A percentile compares a stretch with the other conserved stretches of the same genome.
phyloP scores from a whole-genome alignment of 306 rosid genomes.

The Ceratonia siliqua region DNA sequence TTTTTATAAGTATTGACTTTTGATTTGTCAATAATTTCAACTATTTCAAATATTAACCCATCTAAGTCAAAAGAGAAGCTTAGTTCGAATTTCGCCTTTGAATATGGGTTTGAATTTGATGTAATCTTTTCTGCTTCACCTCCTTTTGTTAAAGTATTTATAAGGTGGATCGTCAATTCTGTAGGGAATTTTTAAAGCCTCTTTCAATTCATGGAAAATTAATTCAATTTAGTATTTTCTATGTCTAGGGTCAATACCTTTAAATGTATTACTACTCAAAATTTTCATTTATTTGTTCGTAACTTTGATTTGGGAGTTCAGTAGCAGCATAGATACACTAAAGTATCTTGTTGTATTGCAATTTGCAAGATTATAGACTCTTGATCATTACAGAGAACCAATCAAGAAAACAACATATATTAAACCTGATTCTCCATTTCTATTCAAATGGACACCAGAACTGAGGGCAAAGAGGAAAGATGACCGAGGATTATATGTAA shows the following conservation, averaged over 20 bases:
- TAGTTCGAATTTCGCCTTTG: neutral
- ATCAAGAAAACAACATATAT: slow-evolving; percentile 29
- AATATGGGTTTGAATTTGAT: neutral
- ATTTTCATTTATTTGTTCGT: neutral
- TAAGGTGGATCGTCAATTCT: neutral
- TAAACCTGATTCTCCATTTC: slow-evolving; percentile 50
- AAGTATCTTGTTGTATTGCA: neutral
- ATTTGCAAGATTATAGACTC: slow-evolving; percentile 16
- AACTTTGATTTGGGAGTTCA: neutral
- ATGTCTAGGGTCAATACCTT: neutral
- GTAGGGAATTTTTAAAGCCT: slow-evolving; percentile 1
- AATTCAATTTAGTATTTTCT: neutral
- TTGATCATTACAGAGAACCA: slow-evolving; percentile 41
- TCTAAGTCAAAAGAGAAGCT: neutral
- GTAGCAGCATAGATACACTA: neutral
- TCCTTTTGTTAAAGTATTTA: neutral
- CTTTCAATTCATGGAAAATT: neutral
- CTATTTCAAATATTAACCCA: neutral
- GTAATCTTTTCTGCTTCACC: too few relatives aligned
- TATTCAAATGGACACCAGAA: slow-evolving; percentile 45
- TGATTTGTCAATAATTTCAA: neutral
- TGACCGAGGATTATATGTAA: slow-evolving; percentile 37
- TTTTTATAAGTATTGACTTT: neutral
- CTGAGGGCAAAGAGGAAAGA: slow-evolving; percentile 37
- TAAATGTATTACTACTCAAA: neutral